Conservation (phyloP, 805 yeast species). For the Helenozyma baotianmanensis region DNA sequence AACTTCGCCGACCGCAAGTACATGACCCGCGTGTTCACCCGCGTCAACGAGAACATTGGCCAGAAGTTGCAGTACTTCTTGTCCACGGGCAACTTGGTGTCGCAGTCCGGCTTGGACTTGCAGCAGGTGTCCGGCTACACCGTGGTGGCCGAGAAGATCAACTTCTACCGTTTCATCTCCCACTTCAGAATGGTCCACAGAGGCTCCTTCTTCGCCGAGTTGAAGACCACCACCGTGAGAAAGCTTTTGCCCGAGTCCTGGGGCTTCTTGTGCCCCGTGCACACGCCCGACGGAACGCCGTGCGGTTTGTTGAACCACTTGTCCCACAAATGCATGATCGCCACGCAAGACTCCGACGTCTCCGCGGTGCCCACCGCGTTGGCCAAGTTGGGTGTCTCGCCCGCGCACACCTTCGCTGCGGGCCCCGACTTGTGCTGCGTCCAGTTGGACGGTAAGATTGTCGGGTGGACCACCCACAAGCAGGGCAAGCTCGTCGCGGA, state of each 20-base stretch:
- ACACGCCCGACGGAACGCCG: slow-evolving; percentile 99
- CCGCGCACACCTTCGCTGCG: slow-evolving; percentile 75
- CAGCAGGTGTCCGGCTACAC: slow-evolving; percentile 98
- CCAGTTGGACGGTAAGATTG: slow-evolving; percentile 85
- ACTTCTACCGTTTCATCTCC: slow-evolving; percentile 94
- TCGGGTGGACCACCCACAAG: slow-evolving; percentile 92
- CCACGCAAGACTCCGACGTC: slow-evolving; percentile 73
- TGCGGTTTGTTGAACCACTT: slow-evolving; percentile 97
- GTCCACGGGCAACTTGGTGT: slow-evolving; percentile 94
- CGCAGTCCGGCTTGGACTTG: slow-evolving; percentile 94
- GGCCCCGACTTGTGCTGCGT: slow-evolving; percentile 89
- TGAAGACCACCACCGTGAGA: slow-evolving; percentile 96
- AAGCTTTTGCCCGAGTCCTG: slow-evolving; percentile 95
- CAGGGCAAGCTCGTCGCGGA: slow-evolving; percentile 85
- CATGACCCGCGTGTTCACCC: slow-evolving; percentile 69
- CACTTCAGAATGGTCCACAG: slow-evolving; percentile 99
- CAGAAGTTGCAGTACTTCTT: slow-evolving; percentile 89
- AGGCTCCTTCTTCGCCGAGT: slow-evolving; percentile 98
- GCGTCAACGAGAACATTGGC: slow-evolving; percentile 91
- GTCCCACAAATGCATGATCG: slow-evolving; percentile 88
- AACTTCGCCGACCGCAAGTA: slow-evolving; percentile 82
- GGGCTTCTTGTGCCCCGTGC: slow-evolving; percentile 99
- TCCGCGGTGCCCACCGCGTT: slow-evolving; percentile 64
- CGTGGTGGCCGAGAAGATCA: slow-evolving; percentile 97
- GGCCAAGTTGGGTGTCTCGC: slow-evolving; percentile 71